These are phyloP conservation scores for Teunomyces aglyptinius DNA, from an alignment of 805 yeast genomes.

Conservation along the genomic window DNA sequence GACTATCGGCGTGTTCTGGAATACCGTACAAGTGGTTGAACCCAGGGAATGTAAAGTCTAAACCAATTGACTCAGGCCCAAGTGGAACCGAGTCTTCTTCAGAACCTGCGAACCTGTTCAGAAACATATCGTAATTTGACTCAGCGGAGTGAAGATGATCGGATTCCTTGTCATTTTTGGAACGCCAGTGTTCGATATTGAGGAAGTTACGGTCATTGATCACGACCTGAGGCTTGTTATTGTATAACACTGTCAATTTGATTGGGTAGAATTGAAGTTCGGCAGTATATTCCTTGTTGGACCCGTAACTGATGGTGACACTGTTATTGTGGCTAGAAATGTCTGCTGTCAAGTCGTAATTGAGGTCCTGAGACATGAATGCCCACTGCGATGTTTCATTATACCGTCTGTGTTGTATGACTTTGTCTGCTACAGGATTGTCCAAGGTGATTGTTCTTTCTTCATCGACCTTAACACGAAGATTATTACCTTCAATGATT, in stretches of 20 bases:
- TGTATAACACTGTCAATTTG: constrained; percentile 45
- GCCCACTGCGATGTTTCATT: constrained; percentile 62
- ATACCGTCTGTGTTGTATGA: constrained; percentile 49
- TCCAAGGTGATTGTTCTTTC: constrained; percentile 26
- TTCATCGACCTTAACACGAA: constrained; percentile 72
- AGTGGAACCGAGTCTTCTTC: constrained; percentile 62
- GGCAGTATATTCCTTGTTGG: constrained; percentile 36
- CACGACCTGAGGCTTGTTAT: constrained; percentile 47
- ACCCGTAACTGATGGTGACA: constrained; percentile 35
- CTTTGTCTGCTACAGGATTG: constrained; percentile 13
- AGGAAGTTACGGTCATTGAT: constrained; percentile 70
- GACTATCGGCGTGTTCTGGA: constrained; percentile 90
- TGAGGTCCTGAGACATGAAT: constrained; percentile 26
- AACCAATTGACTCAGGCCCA: constrained; percentile 87
- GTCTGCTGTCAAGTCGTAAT: constrained; percentile 11
- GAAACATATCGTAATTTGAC: constrained; percentile 61
- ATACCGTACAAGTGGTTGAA: constrained; percentile 80
- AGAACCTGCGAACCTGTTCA: constrained; percentile 70
- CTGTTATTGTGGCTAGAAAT: constrained; percentile 13
- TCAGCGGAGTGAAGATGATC: constrained; percentile 56
- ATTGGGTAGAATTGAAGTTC: constrained; percentile 49
- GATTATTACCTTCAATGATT: constrained; percentile 52
- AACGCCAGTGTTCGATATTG: constrained; percentile 81
- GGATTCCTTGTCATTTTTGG: constrained; percentile 23
- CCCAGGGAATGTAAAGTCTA: constrained; percentile 68